Base-by-base conservation (phyloP, 495 filamentous ascomycete genomes). In the Barbatosphaeria neglecta region DNA sequence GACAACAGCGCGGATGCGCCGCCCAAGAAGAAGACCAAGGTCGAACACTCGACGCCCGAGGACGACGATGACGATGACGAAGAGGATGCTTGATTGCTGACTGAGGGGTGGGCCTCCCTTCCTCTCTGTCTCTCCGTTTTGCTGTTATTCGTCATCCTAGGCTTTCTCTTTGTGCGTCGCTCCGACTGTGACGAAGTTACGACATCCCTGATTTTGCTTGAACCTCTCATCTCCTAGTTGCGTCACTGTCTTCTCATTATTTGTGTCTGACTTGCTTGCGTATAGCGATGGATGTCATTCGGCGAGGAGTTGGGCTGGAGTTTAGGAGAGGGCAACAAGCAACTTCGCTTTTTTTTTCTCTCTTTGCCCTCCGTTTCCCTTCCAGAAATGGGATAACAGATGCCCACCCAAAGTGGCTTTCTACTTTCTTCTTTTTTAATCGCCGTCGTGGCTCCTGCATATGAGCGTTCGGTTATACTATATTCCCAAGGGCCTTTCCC, bases 11-110 rank as follows among this genome's bases (percentile, higher is more conserved):
- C 67, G 37, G 59, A 50, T 6, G 11, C 31, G 4, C 64, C 66
- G 13, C 65, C 76, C 16, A 66, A 65, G 48, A 82, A 82, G 60
- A 81, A 78, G 58, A 45, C 65, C 4, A 81, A 78, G 51, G 64
- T 62, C 7, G 59, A 59, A 10, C 60, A 60, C n/a, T 59, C 50
- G 28, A 63, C 64, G 13, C 64, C 61, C 19, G 67, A 73, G n/a
- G 72, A 72, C 3, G 74, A 75, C 6, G 74, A 73, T 6, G 71
- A 74, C 17, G 72, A 76, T 3, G 73, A 76, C 35, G 64, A 64
- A 25, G 65, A 69, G 28, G 65, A 68, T 40, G 66, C 67, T 53
- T 65, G 59, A 54, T 10, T 11, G 15, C 20, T 22, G 9, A 22
- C 3, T 11, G 8, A 3, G 8, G 28, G 15, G 6, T n/a, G n/a